Conservation (phyloP, 1,284 basidiomycete species). For the Vanrija sp. region DNA sequence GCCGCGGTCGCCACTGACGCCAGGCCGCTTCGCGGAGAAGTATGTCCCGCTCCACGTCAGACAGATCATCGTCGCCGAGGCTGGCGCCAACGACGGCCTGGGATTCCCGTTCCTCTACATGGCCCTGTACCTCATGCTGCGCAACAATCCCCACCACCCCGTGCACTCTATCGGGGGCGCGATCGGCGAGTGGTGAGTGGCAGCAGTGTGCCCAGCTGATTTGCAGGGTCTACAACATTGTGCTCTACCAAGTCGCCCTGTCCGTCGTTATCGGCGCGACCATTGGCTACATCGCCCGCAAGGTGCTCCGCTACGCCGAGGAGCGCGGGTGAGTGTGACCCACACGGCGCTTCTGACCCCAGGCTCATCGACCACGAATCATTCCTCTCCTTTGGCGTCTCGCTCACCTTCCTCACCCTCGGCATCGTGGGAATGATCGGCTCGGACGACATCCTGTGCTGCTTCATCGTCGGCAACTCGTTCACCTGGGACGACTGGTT, state of each 20-base stretch:
- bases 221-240: slow-evolving; percentile 42
- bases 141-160: slow-evolving; percentile 44
- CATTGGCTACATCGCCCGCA: slow-evolving; percentile 60
- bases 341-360: slow-evolving; percentile 72
- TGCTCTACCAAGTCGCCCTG: slow-evolving; percentile 57
- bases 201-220: background rate
- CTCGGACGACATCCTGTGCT: slow-evolving; percentile 76
- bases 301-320: slow-evolving; percentile 34
- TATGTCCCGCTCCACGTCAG: slow-evolving; percentile 44
- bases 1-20: background rate
- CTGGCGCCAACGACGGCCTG: slow-evolving; percentile 63
- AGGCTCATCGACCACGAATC: slow-evolving; percentile 48
- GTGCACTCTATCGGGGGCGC: slow-evolving; percentile 56
- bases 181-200: slow-evolving; percentile 59
- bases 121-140: slow-evolving; percentile 79
- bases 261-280: slow-evolving; percentile 71
- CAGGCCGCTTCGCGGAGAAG: slow-evolving; percentile 43
- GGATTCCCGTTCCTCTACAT: slow-evolving; percentile 95
- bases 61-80: slow-evolving; percentile 47
- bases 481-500: slow-evolving; percentile 52
- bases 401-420: slow-evolving; percentile 61
- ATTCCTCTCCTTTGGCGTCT: slow-evolving; percentile 46
- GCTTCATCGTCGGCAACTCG: slow-evolving; percentile 44
- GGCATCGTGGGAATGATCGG: slow-evolving; percentile 80
- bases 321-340: slow-evolving; percentile 53